Evolutionary conservation across 305 asterid species (phyloP).

Genomic region (Petunia hybrid): DNA sequence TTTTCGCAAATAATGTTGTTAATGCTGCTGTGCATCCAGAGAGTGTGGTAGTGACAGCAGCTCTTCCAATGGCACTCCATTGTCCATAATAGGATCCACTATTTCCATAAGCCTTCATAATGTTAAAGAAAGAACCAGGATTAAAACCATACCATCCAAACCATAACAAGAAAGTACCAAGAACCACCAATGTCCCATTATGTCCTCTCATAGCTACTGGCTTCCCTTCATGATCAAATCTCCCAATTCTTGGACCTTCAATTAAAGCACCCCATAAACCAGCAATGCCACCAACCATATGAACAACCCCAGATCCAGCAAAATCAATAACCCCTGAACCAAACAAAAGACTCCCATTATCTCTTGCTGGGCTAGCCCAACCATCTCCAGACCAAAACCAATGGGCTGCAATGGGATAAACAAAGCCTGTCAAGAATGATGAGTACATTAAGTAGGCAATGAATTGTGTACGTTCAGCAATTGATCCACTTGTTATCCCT

Average conservation of each 20-base stretch:
- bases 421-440: constrained; percentile 64
- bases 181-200: constrained; percentile 58
- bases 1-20: constrained; percentile 60
- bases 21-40: constrained; percentile 72
- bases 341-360: constrained; percentile 49
- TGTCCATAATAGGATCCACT: constrained; percentile 51
- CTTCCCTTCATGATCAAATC: constrained; percentile 57
- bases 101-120: constrained; percentile 48
- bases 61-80: constrained; percentile 67
- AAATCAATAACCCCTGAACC: constrained; percentile 64
- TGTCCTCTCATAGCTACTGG: constrained; percentile 61
- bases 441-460: constrained; percentile 68
- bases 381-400: constrained; percentile 76
- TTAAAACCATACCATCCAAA: constrained; percentile 74
- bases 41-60: constrained; percentile 69
- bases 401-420: constrained; percentile 69
- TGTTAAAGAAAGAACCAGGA: constrained; percentile 62
- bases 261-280: constrained; percentile 70
- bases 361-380: constrained; percentile 58
- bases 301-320: constrained; percentile 75
- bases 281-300: constrained; percentile 75
- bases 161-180: constrained; percentile 67
- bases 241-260: constrained; percentile 74
- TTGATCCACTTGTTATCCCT: constrained; percentile 73
- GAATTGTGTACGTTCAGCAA: constrained; percentile 73